Percentiles rank a stretch among this genome's conserved stretches.
phyloP scores from a whole-genome alignment of 805 yeast species.

The Teunomyces pallodes region DNA sequence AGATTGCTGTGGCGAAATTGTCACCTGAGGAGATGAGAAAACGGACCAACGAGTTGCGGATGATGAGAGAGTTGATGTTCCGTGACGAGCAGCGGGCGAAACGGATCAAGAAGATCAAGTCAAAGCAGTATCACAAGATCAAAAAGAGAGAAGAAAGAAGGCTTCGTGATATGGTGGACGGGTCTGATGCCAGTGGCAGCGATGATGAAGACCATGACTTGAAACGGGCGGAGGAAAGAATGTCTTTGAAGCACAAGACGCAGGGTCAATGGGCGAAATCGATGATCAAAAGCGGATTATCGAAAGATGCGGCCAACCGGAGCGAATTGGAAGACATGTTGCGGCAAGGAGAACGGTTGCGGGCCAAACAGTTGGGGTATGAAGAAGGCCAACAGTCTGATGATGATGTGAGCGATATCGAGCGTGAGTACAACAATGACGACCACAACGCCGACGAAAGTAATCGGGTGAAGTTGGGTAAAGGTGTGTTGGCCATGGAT shows the following conservation, averaged over 20 bases:
- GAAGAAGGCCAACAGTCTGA: conserved; percentile 57
- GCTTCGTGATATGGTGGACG: conserved; percentile 66
- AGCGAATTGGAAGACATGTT: conserved; percentile 94
- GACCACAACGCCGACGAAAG: conserved; percentile 35
- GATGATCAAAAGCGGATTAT: conserved; percentile 85
- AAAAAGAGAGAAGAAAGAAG: conserved; percentile 79
- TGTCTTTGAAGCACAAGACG: conserved; percentile 87
- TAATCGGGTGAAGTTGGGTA: conserved; percentile 52
- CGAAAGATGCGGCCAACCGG: conserved; percentile 80
- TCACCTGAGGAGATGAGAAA: conserved; percentile 75
- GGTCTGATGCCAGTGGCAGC: conserved; percentile 50
- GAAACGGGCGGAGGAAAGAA: conserved; percentile 85
- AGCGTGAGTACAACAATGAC: conserved; percentile 34
- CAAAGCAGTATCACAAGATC: conserved; percentile 82
- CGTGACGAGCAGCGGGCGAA: conserved; percentile 90
- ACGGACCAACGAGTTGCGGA: conserved; percentile 77
- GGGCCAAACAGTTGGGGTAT: conserved; percentile 67
- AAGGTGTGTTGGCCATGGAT: conserved; percentile 92
- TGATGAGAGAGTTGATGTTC: conserved; percentile 95
- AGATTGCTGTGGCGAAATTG: conserved; percentile 76
- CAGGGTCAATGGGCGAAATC: conserved; percentile 88
- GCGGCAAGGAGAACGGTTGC: conserved; percentile 76
- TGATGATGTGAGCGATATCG: conserved; percentile 48
- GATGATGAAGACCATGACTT: conserved; percentile 63
- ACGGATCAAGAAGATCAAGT: conserved; percentile 90